Base-by-base conservation (phyloP, 768 basidiomycete genomes). In the Wakefieldia striispora region DNA sequence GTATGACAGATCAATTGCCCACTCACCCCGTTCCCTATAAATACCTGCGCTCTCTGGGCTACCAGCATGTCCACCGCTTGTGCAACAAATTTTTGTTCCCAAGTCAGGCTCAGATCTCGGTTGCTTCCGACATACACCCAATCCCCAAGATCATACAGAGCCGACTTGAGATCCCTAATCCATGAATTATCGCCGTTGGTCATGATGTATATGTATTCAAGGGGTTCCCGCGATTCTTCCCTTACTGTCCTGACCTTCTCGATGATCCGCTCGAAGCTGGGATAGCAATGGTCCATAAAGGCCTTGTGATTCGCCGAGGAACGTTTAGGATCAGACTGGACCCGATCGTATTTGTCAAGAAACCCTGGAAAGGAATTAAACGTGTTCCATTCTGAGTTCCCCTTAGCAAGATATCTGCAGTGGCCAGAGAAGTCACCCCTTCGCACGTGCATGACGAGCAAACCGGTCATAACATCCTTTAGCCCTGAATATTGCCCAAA, bases 1-100 rank as follows among this genome's bases (percentile, higher is more conserved):
- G 38, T 14, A n/a, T 3, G 17, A 27, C n/a, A 4, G 19, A 27
- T 8, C 3, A 41, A 47, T 9, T n/a, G 12, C 40, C 8, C 6
- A 62, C 76, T 58, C 49, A 76, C 76, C 60, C 79, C 79, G 40
- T 81, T 80, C 7, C 78, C 79, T 33, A 79, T 63, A 57, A 81
- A 75, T 21, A 73, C 67, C 46, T 78, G 75, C 6, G 76, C 76
- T 45, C 66, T 63, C 50, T 70, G 61, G 2, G 72, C 76, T 35
- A 79, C 67, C 11, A 72, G 61, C 76, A 81, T 81, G 52, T 81
- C 79, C 33, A 79, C 54, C 39, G 73, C 74, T 56, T 77, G 74
- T 0, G 64, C 64, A n/a, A 76, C 71, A 39, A 68, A 74, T 45
- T 62, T 60, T 57, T 80, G 73, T 54, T 77, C 74, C 59, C 60